These are phyloP conservation scores for Blastobotrys arbuscula DNA, from an alignment of 1,139 yeast species.

Conservation along the genomic window DNA sequence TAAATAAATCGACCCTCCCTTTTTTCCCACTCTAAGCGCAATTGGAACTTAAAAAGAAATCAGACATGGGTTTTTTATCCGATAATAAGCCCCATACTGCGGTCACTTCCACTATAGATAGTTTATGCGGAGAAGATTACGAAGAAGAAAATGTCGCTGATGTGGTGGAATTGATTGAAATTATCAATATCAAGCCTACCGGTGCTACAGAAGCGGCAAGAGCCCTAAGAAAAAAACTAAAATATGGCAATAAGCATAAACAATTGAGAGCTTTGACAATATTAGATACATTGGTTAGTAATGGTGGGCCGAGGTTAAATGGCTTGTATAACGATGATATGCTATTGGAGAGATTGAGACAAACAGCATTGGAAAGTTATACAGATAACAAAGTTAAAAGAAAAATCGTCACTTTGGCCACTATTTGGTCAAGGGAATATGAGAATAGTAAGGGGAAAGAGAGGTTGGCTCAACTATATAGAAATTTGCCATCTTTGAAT, in stretches of 20 bases:
- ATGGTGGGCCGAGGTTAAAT: conserved; percentile 51
- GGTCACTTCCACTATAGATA: conserved; percentile 44
- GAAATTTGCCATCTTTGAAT: conserved; percentile 31
- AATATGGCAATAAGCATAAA: conserved; percentile 64
- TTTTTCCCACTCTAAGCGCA: no score
- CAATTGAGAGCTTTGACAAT: conserved; percentile 64
- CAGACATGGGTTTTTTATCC: conserved; percentile 35
- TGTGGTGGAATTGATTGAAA: conserved; percentile 42
- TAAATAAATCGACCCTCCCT: no score
- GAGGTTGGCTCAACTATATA: conserved; percentile 47
- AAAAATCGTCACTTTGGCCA: conserved; percentile 45
- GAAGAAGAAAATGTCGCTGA: conserved; percentile 39
- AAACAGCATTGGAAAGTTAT: conserved; percentile 42
- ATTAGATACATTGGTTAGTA: conserved; percentile 69
- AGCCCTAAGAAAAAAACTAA: conserved; percentile 79
- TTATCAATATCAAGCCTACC: conserved; percentile 39
- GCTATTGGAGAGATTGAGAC: conserved; percentile 59
- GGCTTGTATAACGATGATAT: conserved; percentile 64
- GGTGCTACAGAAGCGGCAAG: conserved; percentile 83
- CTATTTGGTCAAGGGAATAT: conserved; percentile 60
- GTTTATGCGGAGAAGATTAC: conserved; percentile 37
- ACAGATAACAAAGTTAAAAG: conserved; percentile 45
- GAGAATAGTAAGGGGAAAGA: conserved; percentile 46
- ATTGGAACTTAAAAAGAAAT: no score
- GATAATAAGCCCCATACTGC: conserved; percentile 45